Conservation (phyloP, 805 yeast genomes). For the Ogataea methylovora region DNA sequence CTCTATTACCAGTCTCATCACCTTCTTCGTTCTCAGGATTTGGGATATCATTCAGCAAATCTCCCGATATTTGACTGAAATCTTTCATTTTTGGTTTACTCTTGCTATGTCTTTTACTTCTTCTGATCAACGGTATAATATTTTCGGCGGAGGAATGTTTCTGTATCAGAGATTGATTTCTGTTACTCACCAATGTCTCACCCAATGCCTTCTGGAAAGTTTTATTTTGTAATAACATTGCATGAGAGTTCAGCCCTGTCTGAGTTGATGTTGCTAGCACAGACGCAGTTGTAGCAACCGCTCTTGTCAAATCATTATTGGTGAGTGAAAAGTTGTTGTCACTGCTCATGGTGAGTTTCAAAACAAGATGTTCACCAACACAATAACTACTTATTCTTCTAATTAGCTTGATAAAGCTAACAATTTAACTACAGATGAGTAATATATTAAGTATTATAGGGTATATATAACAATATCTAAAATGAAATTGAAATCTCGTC, state of each 20-base stretch:
- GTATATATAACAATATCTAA: background rate
- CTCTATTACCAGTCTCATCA: slow-evolving; percentile 1
- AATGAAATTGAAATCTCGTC: no score
- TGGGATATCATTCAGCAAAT: slow-evolving; percentile 50
- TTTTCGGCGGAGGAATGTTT: slow-evolving; percentile 10
- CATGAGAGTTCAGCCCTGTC: slow-evolving; percentile 8
- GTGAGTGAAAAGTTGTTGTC: slow-evolving; percentile 5
- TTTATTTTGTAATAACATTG: slow-evolving; percentile 15
- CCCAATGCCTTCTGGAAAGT: slow-evolving; percentile 38
- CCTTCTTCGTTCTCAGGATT: slow-evolving; percentile 8
- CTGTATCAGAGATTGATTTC: slow-evolving; percentile 14
- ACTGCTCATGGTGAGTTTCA: background rate
- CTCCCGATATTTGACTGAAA: slow-evolving; percentile 52
- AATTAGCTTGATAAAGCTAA: background rate
- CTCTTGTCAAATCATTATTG: slow-evolving; percentile 30
- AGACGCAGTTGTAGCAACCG: slow-evolving; percentile 50
- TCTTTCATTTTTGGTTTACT: slow-evolving; percentile 24
- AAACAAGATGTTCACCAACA: background rate
- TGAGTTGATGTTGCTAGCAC: slow-evolving; percentile 32
- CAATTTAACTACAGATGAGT: background rate
- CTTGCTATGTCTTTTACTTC: slow-evolving; percentile 5
- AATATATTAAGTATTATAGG: background rate
- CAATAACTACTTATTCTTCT: background rate
- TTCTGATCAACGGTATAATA: slow-evolving; percentile 8
- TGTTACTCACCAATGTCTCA: slow-evolving; percentile 28